These are phyloP conservation scores for Olyra latifolia DNA, from an alignment of 176 grass and related monocot genomes.

Conservation along the genomic window DNA sequence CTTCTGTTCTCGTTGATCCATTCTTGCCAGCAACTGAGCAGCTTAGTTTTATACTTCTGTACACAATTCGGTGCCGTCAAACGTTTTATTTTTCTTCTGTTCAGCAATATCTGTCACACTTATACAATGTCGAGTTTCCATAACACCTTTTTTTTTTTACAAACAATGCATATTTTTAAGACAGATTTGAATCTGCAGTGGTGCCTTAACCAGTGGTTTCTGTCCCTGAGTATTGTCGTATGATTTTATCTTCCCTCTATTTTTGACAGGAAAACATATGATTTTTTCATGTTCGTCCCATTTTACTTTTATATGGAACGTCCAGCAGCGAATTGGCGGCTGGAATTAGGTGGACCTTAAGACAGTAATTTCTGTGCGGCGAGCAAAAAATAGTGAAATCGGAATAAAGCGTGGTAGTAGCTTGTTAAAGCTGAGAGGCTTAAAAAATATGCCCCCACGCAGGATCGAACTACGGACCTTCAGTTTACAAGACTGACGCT, in stretches of 20 bases:
- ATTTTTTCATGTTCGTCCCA: background rate
- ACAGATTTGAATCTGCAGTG: background rate
- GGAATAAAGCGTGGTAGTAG: too few species aligned
- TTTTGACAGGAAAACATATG: background rate
- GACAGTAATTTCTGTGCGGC: too few species aligned
- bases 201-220: background rate
- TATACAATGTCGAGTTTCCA: constrained; percentile 17
- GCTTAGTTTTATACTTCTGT: constrained; percentile 30
- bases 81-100: constrained; percentile 12
- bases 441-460: constrained; percentile 74
- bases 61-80: constrained; percentile 5
- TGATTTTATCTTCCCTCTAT: background rate
- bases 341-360: background rate
- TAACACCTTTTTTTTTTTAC: constrained; percentile 48
- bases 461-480: constrained; percentile 96
- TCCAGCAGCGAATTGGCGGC: background rate
- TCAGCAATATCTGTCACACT: constrained; percentile 29
- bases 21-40: constrained; percentile 33
- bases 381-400: too few species aligned
- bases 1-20: constrained; percentile 25
- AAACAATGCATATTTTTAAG: constrained; percentile 32
- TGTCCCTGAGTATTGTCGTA: background rate
- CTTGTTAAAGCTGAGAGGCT: too few species aligned
- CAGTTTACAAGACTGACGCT: constrained; percentile 99
- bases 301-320: background rate